Evolutionary conservation across 2,329 filamentous ascomycete species (phyloP).

Genomic region (Lasiodiplodia citricola): DNA sequence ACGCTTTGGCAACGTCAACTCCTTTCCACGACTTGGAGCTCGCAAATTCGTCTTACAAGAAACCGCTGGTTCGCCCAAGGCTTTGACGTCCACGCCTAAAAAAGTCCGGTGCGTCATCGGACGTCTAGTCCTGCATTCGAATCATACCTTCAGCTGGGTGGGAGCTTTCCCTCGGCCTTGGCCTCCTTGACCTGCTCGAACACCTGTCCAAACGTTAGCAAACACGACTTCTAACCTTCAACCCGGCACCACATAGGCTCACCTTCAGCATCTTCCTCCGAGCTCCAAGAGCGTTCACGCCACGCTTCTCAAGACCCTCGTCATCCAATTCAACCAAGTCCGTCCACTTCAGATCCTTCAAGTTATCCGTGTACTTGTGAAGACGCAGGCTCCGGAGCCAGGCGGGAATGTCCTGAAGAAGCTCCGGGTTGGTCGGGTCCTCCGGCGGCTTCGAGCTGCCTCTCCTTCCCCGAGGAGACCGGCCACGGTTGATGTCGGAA

Average conservation of each 20-base stretch:
- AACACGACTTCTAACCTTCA: neutral
- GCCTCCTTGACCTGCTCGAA: conserved; percentile 90
- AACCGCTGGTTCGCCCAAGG: neutral
- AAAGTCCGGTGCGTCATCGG: neutral
- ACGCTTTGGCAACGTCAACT: conserved; percentile 2
- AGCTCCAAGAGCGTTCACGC: conserved; percentile 93
- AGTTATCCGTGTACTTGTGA: conserved; percentile 98
- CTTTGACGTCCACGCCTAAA: neutral
- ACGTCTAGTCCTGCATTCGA: neutral
- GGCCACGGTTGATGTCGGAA: conserved; percentile 86
- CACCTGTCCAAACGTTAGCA: conserved; percentile 57
- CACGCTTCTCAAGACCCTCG: conserved; percentile 87
- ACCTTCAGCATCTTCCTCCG: conserved; percentile 98
- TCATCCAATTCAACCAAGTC: conserved; percentile 92
- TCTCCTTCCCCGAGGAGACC: conserved; percentile 88
- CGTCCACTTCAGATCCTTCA: conserved; percentile 97
- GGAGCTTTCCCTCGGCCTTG: conserved; percentile 48
- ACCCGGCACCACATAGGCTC: conserved; percentile 34
- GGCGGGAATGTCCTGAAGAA: conserved; percentile 92
- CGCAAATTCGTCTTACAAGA: neutral
- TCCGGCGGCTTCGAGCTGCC: conserved; percentile 97
- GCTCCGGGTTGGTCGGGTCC: conserved; percentile 87
- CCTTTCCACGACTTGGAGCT: neutral
- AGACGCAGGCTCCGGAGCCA: conserved; percentile 94
- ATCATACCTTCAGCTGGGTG: neutral